Base-by-base conservation (phyloP, 1,139 yeast species). In the Diutina pseudorugosa region DNA sequence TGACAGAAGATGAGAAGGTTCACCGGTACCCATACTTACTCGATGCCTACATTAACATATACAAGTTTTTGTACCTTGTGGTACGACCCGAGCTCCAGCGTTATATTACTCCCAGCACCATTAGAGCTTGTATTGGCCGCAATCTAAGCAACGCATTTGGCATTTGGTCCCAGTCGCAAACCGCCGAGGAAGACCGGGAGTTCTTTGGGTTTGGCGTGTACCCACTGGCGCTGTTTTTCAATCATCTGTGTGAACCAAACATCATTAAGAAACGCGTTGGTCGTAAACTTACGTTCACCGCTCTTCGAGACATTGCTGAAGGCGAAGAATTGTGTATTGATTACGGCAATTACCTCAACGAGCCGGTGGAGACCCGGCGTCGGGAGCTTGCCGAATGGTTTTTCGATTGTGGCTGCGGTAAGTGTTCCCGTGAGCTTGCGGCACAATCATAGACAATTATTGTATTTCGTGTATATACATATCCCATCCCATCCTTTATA, bases 61-160 rank as follows among this genome's bases (percentile, higher is more conserved):
- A 71, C 64, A 73, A 79, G 61, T 79, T 80, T 57, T 62, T 83
- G 42, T 67, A 65, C 53, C 59, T 75, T 2, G 62, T 75, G 8
- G 63, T 77, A n/a, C 77, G 80, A 0, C 58, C 58, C 0, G 59
- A 60, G 20, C 62, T 79, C 36, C 72, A 68, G 51, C 62, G 64
- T 1, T 60, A 64, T n/a, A 65, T 82, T 16, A 69, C 75, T 1
- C 65, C 76, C 1, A 62, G 63, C 3, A 58, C 58, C 2, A 65
- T 83, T 21, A 68, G 88, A 51, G 65, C 68, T 8, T 72, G 80
- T 4, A 69, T 82, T 50, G 90, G 90, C 1, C 69, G 76, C 43
- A 85, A 82, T 56, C 75, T 83, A 41, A 84, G 86, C n/a, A 84
- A 84, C 61, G 84, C 90, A 0, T 84, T 84, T 65, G 90, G 90